Evolutionary conservation across 169 alveolate species (phyloP), one percentile per base, ranked within the genome.

Genomic region (Amoebophrya sp.): DNA sequence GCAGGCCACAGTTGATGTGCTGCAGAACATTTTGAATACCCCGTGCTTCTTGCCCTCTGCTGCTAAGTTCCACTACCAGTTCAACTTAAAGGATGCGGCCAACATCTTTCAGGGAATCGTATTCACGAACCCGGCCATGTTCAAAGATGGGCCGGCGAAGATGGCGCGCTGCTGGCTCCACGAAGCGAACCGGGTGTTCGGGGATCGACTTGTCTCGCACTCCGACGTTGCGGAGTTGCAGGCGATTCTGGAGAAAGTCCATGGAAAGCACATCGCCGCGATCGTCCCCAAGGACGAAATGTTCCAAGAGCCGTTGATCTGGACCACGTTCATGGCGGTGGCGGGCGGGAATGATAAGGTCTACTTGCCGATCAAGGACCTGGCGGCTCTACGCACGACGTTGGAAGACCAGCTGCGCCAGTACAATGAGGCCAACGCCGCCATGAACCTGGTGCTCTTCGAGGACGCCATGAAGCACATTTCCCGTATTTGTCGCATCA

Each of bases 51-150:
- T 96, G 96, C 99, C 98, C 32, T 95, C 99, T 23, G 99, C 99
- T 32, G 96, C 96, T 25, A 97, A 98, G 94, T 98, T 98, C 98
- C 99, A 98, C 95, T 98, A 98, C 95, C 98, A 97, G 93, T 98
- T 98, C 97, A 98, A 97, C 94, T 95, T 98, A 40, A 94, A 98
- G 92, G 98, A 98, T 94, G 95, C 97, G 53, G 97, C 98, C n/a
- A 96, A 96, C 90, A 96, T 98, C 54, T 97, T 97, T 95, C 96
- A 97, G 94, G 98, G 90, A 14, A 40, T 39, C 0, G 23, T 83
- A 32, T 96, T 96, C 92, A 96, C 99, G 29, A 96, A 96, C 39
- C 97, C 98, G 0, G 97, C 93, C 35, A 92, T 93, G 90, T 95
- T 93, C 94, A 95, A 96, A 93, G 98, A 96, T 83, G 97, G 97